Percentiles rank a stretch among this genome's conserved stretches.
These are phyloP conservation scores for Vigna trinervia DNA, from an alignment of 306 rosid species.

Conservation along the genomic window DNA sequence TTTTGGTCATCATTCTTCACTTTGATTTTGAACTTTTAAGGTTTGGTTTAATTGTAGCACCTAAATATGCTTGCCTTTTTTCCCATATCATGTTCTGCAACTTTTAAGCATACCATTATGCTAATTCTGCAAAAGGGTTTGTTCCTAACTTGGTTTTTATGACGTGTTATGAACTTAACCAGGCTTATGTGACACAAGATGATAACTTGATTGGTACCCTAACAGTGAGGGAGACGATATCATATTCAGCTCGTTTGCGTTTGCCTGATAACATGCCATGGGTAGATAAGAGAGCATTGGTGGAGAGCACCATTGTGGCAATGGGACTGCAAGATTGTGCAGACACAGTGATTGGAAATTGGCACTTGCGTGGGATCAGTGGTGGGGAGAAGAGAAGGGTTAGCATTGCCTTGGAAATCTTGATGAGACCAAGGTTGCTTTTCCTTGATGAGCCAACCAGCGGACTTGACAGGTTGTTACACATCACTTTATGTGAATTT, in stretches of 20 bases:
- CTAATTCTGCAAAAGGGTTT: background rate
- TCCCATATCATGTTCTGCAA: background rate
- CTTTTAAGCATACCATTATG: background rate
- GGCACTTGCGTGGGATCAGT: conserved; percentile 97
- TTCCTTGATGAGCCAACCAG: conserved; percentile 99
- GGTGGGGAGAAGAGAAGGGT: conserved; percentile 98
- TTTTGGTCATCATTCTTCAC: background rate
- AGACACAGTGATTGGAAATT: conserved; percentile 89
- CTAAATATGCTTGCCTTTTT: background rate
- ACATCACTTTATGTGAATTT: conserved; percentile 44
- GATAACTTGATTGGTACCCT: conserved; percentile 93
- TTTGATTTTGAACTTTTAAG: conserved; percentile 16
- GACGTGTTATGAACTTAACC: conserved; percentile 7
- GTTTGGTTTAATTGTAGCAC: conserved; percentile 1
- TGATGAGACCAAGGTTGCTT: conserved; percentile 88
- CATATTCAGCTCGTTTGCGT: conserved; percentile 81
- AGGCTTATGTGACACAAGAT: conserved; percentile 99
- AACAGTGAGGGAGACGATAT: conserved; percentile 85
- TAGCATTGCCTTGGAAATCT: conserved; percentile 92
- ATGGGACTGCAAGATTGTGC: conserved; percentile 99
- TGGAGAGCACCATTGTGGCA: conserved; percentile 88
- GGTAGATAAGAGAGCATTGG: conserved; percentile 73
- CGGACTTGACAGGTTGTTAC: conserved; percentile 87
- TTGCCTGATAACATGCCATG: conserved; percentile 80
- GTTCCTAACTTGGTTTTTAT: conserved; percentile 25